Evolutionary conservation across 2,329 filamentous ascomycete species (phyloP).

Genomic region (Monilinia laxa): DNA sequence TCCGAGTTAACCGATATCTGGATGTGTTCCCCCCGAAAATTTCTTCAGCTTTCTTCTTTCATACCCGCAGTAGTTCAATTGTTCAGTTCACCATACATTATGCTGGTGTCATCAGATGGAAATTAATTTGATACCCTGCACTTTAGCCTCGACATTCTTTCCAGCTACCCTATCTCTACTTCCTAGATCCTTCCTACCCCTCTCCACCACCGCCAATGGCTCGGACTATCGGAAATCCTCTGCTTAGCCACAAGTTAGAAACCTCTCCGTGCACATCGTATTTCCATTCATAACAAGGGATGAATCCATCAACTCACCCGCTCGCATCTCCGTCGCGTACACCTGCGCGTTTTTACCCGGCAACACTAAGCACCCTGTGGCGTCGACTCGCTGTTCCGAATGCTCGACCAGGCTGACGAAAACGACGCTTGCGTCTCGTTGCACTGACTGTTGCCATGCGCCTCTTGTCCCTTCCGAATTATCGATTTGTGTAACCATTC

Average conservation of each 20-base stretch:
- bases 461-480: not conserved
- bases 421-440: not conserved
- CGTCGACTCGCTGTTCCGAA: not conserved
- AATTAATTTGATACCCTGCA: not conserved
- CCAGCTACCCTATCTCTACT: not conserved
- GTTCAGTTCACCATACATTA: not conserved
- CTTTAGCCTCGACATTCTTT: not conserved
- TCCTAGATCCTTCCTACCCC: not conserved
- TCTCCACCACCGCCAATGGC: slow-evolving; percentile 3
- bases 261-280: not conserved
- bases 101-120: not conserved
- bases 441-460: not conserved
- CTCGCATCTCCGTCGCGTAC: not conserved
- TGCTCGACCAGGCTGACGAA: slow-evolving; percentile 1
- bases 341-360: not conserved
- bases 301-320: not conserved
- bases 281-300: too few species aligned
- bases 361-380: slow-evolving; percentile 7
- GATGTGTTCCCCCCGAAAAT: not conserved
- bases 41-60: not conserved
- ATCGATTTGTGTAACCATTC: slow-evolving; percentile 3
- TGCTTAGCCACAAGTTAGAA: not conserved
- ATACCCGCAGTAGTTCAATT: not conserved
- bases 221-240: not conserved
- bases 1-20: not conserved